phyloP scores from a whole-genome alignment of 331 rosid species.

The Pyracantha coccinea region DNA sequence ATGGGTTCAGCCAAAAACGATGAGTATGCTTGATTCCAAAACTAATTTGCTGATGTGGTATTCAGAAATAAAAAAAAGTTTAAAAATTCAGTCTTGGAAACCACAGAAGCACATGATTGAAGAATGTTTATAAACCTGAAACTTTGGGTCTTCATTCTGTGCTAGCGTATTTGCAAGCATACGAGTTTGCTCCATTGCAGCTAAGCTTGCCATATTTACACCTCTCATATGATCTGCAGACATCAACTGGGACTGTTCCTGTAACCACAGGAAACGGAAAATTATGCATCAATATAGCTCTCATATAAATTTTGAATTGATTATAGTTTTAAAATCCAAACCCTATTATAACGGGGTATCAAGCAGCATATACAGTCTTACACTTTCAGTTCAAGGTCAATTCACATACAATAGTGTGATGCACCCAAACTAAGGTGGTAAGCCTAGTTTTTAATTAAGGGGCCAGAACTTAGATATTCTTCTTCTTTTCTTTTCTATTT shows the following conservation, averaged over 20 bases:
- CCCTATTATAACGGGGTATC: not conserved
- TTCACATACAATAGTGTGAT: not conserved
- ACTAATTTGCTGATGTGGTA: not conserved
- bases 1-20: not conserved
- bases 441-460: not conserved
- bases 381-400: not conserved
- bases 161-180: slow-evolving; percentile 91
- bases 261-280: not conserved
- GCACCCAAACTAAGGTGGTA: not conserved
- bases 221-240: slow-evolving; percentile 63
- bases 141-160: slow-evolving; percentile 88
- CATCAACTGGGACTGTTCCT: slow-evolving; percentile 70
- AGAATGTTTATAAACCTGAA: slow-evolving; percentile 57
- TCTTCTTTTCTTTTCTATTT: not conserved
- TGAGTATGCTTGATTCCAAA: not conserved
- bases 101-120: not conserved
- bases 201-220: slow-evolving; percentile 50
- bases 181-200: slow-evolving; percentile 95
- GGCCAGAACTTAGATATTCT: not conserved
- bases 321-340: not conserved
- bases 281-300: not conserved
- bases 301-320: not conserved
- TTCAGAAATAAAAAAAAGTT: not conserved
- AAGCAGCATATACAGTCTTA: not conserved
- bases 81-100: not conserved